phyloP scores from a whole-genome alignment of 2,329 filamentous ascomycete species.

The Colletotrichum paranaense region DNA sequence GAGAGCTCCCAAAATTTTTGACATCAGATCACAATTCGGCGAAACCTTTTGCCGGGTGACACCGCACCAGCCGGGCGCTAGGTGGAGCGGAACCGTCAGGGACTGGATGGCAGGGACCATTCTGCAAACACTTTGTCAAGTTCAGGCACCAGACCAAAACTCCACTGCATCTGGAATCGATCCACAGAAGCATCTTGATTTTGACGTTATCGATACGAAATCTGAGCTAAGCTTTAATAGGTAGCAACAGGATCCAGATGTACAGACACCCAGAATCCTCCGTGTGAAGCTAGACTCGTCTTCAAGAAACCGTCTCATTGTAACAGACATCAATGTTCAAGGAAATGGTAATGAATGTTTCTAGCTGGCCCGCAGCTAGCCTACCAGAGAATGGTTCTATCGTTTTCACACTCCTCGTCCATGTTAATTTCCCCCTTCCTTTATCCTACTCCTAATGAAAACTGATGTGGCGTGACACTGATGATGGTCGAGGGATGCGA shows the following conservation, averaged over 20 bases:
- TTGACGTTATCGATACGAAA: neutral
- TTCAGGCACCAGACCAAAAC: constrained; percentile 7
- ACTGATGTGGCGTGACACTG: constrained; percentile 16
- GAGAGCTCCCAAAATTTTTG: constrained; percentile 33
- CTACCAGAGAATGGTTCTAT: neutral
- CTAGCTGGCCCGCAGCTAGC: neutral
- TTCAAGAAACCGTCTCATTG: neutral
- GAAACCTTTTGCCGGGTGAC: constrained; percentile 16
- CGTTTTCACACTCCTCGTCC: neutral
- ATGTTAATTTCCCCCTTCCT: neutral
- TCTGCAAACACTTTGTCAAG: constrained; percentile 10
- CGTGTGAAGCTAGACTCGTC: neutral
- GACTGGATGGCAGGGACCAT: neutral
- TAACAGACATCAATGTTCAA: neutral
- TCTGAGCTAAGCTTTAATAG: constrained; percentile 5
- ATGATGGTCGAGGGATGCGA: constrained; percentile 11
- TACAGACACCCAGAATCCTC: neutral
- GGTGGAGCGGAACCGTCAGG: neutral
- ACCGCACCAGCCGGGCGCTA: neutral
- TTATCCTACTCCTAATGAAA: neutral
- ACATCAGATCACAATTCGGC: constrained; percentile 18
- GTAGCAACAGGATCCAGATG: neutral
- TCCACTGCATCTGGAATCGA: constrained; percentile 18
- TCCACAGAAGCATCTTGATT: neutral
- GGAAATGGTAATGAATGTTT: neutral